These are phyloP conservation scores for Solanum lycopersicoides DNA, from an alignment of 257 asterid species.

Conservation along the genomic window DNA sequence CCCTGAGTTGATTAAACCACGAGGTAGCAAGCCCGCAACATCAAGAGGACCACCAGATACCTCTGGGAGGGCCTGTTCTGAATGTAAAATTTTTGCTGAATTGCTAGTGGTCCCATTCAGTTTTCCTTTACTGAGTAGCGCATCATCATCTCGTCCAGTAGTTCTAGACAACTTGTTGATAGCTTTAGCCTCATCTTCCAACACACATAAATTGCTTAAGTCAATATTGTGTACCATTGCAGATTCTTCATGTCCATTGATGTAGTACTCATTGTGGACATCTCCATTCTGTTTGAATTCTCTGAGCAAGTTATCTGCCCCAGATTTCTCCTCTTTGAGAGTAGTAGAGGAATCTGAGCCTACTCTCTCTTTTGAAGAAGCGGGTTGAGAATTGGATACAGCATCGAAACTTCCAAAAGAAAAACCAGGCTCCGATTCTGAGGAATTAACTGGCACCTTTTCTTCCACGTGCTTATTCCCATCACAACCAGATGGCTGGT, in stretches of 20 bases:
- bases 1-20: constrained; percentile 80
- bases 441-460: constrained; percentile 21
- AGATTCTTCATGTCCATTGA: constrained; percentile 17
- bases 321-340: constrained; percentile 16
- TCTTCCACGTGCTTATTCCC: constrained; percentile 7
- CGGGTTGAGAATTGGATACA: constrained; percentile 13
- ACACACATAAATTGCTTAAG: constrained; percentile 18
- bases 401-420: constrained; percentile 42
- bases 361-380: constrained; percentile 13
- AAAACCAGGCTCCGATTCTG: constrained; percentile 19
- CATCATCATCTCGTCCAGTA: constrained; percentile 11
- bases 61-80: constrained; percentile 14
- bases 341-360: constrained; percentile 2
- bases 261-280: background rate
- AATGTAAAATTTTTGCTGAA: constrained; percentile 21
- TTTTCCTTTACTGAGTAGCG: constrained; percentile 5
- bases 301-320: constrained; percentile 8
- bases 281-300: constrained; percentile 43
- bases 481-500: constrained; percentile 14
- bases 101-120: constrained; percentile 23
- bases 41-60: constrained; percentile 23
- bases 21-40: constrained; percentile 54
- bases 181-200: constrained; percentile 16
- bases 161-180: constrained; percentile 11
- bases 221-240: constrained; percentile 13